phyloP scores from a whole-genome alignment of 2,329 filamentous ascomycete species.

The Cordyceps farinosa region DNA sequence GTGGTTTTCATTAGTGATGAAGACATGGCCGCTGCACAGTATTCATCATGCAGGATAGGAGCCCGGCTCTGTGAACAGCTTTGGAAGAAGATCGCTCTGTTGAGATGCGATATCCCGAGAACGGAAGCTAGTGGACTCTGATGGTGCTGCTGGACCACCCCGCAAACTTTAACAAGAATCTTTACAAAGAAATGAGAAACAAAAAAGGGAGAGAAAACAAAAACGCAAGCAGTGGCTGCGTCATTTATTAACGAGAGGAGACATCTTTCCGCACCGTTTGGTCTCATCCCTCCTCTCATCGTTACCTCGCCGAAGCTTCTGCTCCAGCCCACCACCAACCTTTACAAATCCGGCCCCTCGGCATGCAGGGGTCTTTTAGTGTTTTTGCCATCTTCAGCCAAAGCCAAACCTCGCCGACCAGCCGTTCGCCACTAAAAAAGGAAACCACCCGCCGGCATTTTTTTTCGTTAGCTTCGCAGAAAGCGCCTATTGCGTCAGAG shows the following conservation, averaged over 20 bases:
- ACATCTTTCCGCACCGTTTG: neutral
- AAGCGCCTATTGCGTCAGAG: constrained; percentile 28
- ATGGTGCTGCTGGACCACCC: no score
- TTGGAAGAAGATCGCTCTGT: no score
- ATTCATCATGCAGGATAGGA: no score
- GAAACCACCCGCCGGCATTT: neutral
- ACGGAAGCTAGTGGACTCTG: no score
- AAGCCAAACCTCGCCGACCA: constrained; percentile 3
- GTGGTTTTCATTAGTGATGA: no score
- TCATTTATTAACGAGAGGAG: neutral
- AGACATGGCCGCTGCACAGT: neutral
- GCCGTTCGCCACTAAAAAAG: neutral
- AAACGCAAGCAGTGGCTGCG: neutral
- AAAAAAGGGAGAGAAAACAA: neutral
- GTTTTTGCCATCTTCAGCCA: no score
- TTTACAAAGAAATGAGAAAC: no score
- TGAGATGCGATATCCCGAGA: no score
- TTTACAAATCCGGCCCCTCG: neutral
- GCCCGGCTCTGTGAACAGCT: no score
- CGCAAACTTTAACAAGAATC: no score
- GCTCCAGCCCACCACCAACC: no score
- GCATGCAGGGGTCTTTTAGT: neutral
- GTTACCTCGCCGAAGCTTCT: no score
- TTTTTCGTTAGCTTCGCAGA: constrained; percentile 5
- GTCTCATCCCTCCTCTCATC: neutral